Evolutionary conservation across 2,329 filamentous ascomycete species (phyloP), one percentile per base, ranked within the genome.

Genomic region (Cryphonectria nitschkei): DNA sequence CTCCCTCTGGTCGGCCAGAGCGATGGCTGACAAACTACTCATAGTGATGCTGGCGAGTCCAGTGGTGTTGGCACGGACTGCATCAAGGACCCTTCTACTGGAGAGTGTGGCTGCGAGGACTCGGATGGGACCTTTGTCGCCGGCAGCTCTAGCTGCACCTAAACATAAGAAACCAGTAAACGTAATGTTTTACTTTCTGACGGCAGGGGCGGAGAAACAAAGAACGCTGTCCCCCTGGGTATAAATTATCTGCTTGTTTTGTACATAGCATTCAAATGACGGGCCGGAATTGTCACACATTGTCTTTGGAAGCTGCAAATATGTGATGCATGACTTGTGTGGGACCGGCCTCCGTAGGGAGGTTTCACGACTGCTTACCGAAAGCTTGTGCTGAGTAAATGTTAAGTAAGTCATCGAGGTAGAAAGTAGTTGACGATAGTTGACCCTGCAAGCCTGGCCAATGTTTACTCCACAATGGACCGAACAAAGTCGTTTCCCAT

Each of bases 81-180:
- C 73, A 83, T 84, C 65, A 77, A 78, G 73, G 77, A 78, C 67
- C 81, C 81, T 7, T 69, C 78, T 9, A 78, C 76, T 41, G 81
- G 81, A 13, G 76, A 76, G 22, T 83, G 82, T 74, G 82, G 81
- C 0, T 83, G 82, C 68, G 81, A 83, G 77, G 77, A 80, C 72
- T 82, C 80, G 29, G 76, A 81, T 75, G 82, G 82, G 8, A 76
- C 74, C 0, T 83, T 82, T 69, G 72, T 82, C 37, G 69, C 70
- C 62, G 80, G 80, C 8, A 74, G 74, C 43, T 66, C 66, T 39
- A 75, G 71, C 71, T 80, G 79, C 71, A 70, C 50, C 2, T 76
- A 68, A 34, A 34, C 34, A 26, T 26, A 26, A 26, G 26, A 34
- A 69, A 46, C 22, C 6, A 22, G 4, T 22, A 46, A 50, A 50